These are phyloP conservation scores for Camellia sinensis DNA, from an alignment of 148 eudicot genomes.

Conservation along the genomic window DNA sequence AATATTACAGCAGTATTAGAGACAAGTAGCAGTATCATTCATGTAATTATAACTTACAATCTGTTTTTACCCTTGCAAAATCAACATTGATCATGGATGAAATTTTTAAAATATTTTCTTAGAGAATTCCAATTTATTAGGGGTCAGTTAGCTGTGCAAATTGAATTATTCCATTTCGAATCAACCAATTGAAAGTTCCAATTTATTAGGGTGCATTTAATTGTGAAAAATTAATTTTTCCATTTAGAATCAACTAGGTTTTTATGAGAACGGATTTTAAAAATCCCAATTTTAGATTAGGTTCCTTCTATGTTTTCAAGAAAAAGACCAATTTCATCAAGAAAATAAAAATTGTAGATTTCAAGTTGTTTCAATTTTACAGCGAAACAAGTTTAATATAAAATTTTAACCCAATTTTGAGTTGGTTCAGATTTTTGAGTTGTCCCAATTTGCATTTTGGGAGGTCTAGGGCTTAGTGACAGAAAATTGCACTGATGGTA, in stretches of 20 bases:
- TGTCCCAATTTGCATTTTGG: too few species aligned
- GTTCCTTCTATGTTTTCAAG: neutral
- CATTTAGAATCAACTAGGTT: neutral
- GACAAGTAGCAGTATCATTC: neutral
- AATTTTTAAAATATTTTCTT: neutral
- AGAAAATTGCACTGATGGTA: neutral
- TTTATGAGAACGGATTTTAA: too few species aligned
- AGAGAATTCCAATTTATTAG: neutral
- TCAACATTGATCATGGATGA: neutral
- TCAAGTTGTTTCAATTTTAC: neutral
- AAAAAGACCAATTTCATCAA: neutral
- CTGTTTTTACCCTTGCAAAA: neutral
- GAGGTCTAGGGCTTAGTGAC: neutral
- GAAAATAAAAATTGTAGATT: neutral
- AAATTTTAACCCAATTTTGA: neutral
- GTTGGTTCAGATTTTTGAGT: too few species aligned
- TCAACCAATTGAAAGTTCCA: neutral
- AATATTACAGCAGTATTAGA: constrained; percentile 5
- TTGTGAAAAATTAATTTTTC: neutral
- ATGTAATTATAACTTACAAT: neutral
- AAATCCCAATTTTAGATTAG: neutral
- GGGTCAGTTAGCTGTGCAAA: neutral
- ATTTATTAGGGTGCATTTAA: too few species aligned
- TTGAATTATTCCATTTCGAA: neutral
- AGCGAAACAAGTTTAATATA: neutral